phyloP scores from a whole-genome alignment of 2,329 filamentous ascomycete species.

The Orbilia ellipsospora region DNA sequence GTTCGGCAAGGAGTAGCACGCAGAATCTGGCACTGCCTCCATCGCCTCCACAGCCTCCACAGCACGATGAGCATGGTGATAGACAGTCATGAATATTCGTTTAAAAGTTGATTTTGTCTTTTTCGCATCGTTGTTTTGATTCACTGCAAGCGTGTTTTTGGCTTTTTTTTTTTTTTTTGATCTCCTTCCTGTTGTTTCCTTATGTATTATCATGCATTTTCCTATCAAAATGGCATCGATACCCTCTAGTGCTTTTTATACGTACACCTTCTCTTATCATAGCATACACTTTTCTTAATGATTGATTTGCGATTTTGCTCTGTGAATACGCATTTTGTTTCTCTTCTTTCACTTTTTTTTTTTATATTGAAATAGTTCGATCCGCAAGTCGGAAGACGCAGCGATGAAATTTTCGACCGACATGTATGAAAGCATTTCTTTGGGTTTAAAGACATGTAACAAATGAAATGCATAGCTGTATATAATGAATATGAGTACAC shows the following conservation, averaged over 20 bases:
- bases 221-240: constrained; percentile 50
- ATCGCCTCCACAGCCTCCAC: constrained; percentile 19
- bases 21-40: constrained; percentile 34
- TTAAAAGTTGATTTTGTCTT: constrained; percentile 10
- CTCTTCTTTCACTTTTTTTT: background rate
- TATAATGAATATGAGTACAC: constrained; percentile 9
- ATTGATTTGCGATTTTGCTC: constrained; percentile 5
- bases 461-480: constrained; percentile 7
- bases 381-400: background rate
- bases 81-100: constrained; percentile 29
- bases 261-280: constrained; percentile 1
- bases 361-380: background rate
- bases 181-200: background rate
- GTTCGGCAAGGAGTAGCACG: constrained; percentile 26
- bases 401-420: constrained; percentile 4
- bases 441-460: constrained; percentile 2
- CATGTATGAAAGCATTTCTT: background rate
- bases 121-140: constrained; percentile 1
- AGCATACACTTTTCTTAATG: constrained; percentile 30
- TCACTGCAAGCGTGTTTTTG: constrained; percentile 15
- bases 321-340: background rate
- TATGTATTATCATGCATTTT: constrained; percentile 46
- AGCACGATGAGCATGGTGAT: constrained; percentile 20
- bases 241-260: constrained; percentile 40
- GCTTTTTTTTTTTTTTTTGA: constrained; percentile 1